Conservation (phyloP, 192 early-diverging fungal species). For the Thamnidium elegans region DNA sequence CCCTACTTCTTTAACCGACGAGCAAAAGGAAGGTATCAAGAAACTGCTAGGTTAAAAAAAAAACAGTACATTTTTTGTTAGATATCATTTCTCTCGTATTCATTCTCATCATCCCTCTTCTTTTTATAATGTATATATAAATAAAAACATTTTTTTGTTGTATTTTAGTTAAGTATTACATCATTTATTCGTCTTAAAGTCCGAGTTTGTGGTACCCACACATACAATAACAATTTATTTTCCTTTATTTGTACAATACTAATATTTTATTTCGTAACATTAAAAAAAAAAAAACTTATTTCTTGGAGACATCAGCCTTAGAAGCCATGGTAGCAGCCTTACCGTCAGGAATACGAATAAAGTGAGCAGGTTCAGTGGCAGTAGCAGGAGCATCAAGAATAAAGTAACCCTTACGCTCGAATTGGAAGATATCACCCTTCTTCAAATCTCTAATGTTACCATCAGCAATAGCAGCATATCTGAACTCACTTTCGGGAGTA, state of each 20-base stretch:
- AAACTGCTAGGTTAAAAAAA: conserved; percentile 34
- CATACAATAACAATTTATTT: too few species aligned
- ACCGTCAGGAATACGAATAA: conserved; percentile 93
- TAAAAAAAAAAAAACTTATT: conserved; percentile 1
- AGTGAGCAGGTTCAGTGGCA: conserved; percentile 49
- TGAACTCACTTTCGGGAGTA: conserved; percentile 85
- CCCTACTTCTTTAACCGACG: conserved; percentile 63
- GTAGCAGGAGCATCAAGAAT: conserved; percentile 74
- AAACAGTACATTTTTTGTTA: not conserved
- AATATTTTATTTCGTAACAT: too few species aligned
- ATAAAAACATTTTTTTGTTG: too few species aligned
- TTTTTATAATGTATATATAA: too few species aligned
- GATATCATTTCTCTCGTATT: too few species aligned
- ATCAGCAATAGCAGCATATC: conserved; percentile 60
- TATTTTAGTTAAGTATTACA: too few species aligned
- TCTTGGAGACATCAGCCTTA: conserved; percentile 49
- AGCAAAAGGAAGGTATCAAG: conserved; percentile 69
- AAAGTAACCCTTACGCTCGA: conserved; percentile 95
- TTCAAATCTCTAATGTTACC: conserved; percentile 56
- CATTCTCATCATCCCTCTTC: too few species aligned
- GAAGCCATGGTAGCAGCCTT: conserved; percentile 69
- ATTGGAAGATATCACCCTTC: conserved; percentile 85
- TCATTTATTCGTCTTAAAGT: too few species aligned
- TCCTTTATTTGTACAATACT: too few species aligned
- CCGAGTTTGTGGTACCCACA: too few species aligned